Evolutionary conservation across 805 yeast genomes (phyloP), one percentile per base, ranked within the genome.

Genomic region (Yueomyces sp.): DNA sequence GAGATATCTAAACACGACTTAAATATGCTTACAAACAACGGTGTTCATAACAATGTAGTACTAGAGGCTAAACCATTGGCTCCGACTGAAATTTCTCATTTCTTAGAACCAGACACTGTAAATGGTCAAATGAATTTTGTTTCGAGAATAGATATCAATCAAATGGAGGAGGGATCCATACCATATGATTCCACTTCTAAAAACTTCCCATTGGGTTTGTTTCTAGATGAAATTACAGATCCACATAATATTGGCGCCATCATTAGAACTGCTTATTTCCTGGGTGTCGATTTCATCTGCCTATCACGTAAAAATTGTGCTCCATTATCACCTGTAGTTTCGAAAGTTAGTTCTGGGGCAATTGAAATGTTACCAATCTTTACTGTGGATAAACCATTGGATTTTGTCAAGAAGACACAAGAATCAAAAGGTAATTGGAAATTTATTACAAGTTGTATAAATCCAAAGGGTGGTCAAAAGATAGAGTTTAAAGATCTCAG

Each of bases 241-340:
- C 90, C 95, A 0, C 94, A 85, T 57, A 86, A 86, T 57, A 67
- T 85, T 51, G 96, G 96, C 5, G 92, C 90, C 28, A 76, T 86
- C 38, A 62, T 84, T 30, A 67, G 96, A 56, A 74, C 87, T 2
- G 90, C 94, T 0, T 81, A 78, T 62, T 86, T 71, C 62, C 66
- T 86, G 11, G 95, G 95, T 6, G 94, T 72, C 2, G 95, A 87
- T 61, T 82, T 85, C 54, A 65, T 85, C 4, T 76, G 81, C 1
- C 63, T 81, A 38, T 81, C 94, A 2, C 77, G 74, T 34, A 73
- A 72, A 42, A 81, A 84, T 54, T 74, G 84, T 52, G 85, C 95
- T 1, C 74, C 80, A 19, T 59, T 87, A 46, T 76, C 90, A 0
- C 86, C 95, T 0, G 80, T 74, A 0, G 88, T 86, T 2, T 73